Base-by-base conservation (phyloP, 257 asterid species). In the Solanum stenotomum region DNA sequence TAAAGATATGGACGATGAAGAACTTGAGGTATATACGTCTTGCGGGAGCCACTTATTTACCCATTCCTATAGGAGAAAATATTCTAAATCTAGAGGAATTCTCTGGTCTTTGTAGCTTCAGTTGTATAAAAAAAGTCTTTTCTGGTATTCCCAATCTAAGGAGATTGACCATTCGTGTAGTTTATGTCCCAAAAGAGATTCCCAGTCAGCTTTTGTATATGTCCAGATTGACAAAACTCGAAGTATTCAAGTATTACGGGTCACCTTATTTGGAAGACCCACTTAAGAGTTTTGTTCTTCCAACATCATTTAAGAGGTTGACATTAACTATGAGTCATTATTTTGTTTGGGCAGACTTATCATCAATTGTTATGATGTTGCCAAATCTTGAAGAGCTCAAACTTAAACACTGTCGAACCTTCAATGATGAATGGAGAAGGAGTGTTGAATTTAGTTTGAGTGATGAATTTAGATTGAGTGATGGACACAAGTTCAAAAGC, bases 291-390 rank as follows among this genome's bases (percentile, higher is more conserved):
- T 20, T 84, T 22, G 1, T 4, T 56, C 8, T 78, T 10, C 72
- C 76, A 33, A 0, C 52, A 63, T 40, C 49, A 14, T 38, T 84
- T n/a, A 84, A 5, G 78, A 84, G 27, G 37, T 33, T 84, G 78
- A 7, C 35, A 1, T 35, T 84, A 22, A 5, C n/a, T 35, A 2
- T 7, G 1, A 7, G n/a, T 6, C 1, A 1, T 4, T 0, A 6
- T 8, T 15, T 63, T 84, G 2, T 3, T 23, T 9, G 37, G 87
- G 1, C 1, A 16, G 16, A 35, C 49, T 3, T 61, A 59, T 56
- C 29, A 31, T 25, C 74, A 67, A 65, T 3, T 20, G 12, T 35
- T 35, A 46, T 8, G 33, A 23, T 27, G 87, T 23, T 34, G 59
- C 23, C 71, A 23, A 22, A 65, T 56, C 76, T 63, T 56, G 75